Conservation (phyloP, 495 filamentous ascomycete species). For the Tuber calosporum region DNA sequence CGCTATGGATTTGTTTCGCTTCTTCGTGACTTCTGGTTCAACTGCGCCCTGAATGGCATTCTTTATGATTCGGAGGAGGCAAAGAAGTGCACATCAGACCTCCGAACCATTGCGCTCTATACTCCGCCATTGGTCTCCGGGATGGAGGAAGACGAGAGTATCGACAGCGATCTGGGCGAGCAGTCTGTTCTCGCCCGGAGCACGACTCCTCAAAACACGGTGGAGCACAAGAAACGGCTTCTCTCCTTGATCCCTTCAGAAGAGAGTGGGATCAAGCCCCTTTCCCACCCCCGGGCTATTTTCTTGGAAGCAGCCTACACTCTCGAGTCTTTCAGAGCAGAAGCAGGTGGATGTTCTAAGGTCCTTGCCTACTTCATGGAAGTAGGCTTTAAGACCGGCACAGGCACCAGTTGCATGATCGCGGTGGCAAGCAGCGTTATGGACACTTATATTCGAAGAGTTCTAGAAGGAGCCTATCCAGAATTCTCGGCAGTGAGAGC, state of each 20-base stretch:
- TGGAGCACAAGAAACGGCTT: slow-evolving; percentile 72
- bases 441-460: slow-evolving; percentile 63
- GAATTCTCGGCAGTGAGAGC: slow-evolving; percentile 74
- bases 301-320: slow-evolving; percentile 82
- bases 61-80: slow-evolving; percentile 61
- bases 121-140: slow-evolving; percentile 78
- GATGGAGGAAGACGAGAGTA: slow-evolving; percentile 56
- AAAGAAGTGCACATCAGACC: slow-evolving; percentile 60
- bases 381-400: slow-evolving; percentile 67
- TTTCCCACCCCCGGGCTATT: slow-evolving; percentile 80
- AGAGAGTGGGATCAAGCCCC: slow-evolving; percentile 64
- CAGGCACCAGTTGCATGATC: slow-evolving; percentile 80
- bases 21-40: slow-evolving; percentile 93
- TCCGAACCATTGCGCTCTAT: slow-evolving; percentile 73
- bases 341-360: slow-evolving; percentile 77
- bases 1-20: slow-evolving; percentile 49
- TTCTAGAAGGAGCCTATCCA: slow-evolving; percentile 60
- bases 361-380: slow-evolving; percentile 86
- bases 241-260: slow-evolving; percentile 62
- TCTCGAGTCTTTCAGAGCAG: slow-evolving; percentile 75
- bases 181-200: slow-evolving; percentile 83
- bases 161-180: slow-evolving; percentile 91
- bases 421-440: slow-evolving; percentile 65
- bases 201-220: slow-evolving; percentile 64
- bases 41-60: slow-evolving; percentile 89